Percentiles rank a stretch among this genome's conserved stretches.
phyloP scores from a whole-genome alignment of 225 moss, liverwort and hornwort species.

The Rhytidiadelphus loreus region DNA sequence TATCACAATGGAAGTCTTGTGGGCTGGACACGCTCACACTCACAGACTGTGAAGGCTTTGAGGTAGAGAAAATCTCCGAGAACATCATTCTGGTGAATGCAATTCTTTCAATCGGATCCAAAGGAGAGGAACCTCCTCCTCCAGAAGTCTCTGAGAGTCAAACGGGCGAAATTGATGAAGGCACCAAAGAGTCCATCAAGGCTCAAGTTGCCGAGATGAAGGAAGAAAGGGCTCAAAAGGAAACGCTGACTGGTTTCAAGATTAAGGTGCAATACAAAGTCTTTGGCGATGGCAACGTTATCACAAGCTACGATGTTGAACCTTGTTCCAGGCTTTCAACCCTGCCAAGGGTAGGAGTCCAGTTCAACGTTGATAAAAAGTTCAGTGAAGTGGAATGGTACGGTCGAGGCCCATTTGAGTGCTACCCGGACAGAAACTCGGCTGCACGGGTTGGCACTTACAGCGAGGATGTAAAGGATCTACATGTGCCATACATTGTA shows the following conservation, averaged over 20 bases:
- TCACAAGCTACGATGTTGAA: constrained; percentile 46
- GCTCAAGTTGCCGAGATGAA: constrained; percentile 7
- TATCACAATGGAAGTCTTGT: constrained; percentile 66
- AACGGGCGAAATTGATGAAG: constrained; percentile 34
- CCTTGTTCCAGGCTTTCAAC: constrained; percentile 38
- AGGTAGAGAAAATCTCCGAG: constrained; percentile 11
- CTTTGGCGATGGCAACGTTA: constrained; percentile 62
- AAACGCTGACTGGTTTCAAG: constrained; percentile 28
- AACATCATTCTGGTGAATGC: constrained; percentile 30
- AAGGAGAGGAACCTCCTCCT: constrained; percentile 22
- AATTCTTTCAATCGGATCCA: constrained; percentile 38
- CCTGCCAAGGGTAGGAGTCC: constrained; percentile 77
- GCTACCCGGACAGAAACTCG: constrained; percentile 86
- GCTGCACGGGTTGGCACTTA: constrained; percentile 68
- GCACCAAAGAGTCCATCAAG: constrained; percentile 1
- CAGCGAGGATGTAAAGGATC: constrained; percentile 42
- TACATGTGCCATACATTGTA: constrained; percentile 86
- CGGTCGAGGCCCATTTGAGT: constrained; percentile 92
- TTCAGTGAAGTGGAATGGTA: constrained; percentile 70
- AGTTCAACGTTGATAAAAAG: constrained; percentile 50
- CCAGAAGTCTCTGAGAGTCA: constrained; percentile 50
- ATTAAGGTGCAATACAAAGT: constrained; percentile 58
- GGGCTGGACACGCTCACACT: constrained; percentile 57
- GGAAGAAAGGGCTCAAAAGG: constrained; percentile 3
- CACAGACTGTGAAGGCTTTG: constrained; percentile 22